phyloP scores from a whole-genome alignment of 805 yeast species.

The Kurtzmaniella cleridarum region DNA sequence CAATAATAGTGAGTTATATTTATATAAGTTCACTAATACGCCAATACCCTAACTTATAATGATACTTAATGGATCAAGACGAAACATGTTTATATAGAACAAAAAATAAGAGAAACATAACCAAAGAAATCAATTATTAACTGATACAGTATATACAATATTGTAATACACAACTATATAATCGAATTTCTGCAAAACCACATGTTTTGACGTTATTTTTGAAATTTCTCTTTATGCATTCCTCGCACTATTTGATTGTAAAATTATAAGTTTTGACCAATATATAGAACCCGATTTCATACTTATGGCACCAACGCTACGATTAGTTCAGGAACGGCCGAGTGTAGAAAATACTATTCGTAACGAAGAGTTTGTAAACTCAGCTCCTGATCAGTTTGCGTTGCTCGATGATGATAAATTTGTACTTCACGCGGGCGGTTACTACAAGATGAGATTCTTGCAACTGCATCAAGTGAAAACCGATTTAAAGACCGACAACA shows the following conservation, averaged over 20 bases:
- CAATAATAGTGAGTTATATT: too few relatives aligned
- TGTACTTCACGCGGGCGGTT: conserved; percentile 37
- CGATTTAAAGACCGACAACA: background rate
- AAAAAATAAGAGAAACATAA: too few relatives aligned
- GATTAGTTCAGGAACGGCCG: conserved; percentile 21
- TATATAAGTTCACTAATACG: too few relatives aligned
- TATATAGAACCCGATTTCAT: too few relatives aligned
- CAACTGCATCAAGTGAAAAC: conserved; percentile 11
- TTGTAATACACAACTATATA: too few relatives aligned
- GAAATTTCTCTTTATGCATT: background rate
- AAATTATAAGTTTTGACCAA: background rate
- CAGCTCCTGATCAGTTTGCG: conserved; percentile 35
- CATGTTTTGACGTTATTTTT: background rate
- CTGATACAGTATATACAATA: too few relatives aligned
- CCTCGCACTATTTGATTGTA: background rate
- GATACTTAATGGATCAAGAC: too few relatives aligned
- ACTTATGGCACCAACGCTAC: conserved; percentile 1
- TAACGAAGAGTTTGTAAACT: conserved; percentile 24
- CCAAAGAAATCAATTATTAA: too few relatives aligned
- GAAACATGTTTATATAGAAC: too few relatives aligned
- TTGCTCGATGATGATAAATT: conserved; percentile 31
- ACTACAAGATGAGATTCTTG: conserved; percentile 10
- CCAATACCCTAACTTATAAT: too few relatives aligned
- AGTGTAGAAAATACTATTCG: conserved; percentile 38
- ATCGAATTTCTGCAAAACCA: too few relatives aligned